Conservation (phyloP, 2,329 filamentous ascomycete species). For the Fusarium chaquense region DNA sequence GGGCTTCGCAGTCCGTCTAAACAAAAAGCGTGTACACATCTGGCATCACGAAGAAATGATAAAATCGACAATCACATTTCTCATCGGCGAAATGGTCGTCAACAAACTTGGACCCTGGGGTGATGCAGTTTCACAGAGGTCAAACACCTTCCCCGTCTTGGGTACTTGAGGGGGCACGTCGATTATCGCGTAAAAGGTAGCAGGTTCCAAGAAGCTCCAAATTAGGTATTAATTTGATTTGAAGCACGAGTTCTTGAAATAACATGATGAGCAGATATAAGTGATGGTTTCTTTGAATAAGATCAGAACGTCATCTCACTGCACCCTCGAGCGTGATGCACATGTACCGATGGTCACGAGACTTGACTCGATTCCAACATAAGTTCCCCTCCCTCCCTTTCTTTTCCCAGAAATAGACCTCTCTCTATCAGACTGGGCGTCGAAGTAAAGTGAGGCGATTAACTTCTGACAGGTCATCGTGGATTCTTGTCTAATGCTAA, state of each 20-base stretch:
- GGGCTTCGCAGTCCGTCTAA: background rate
- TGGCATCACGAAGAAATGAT: background rate
- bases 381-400: background rate
- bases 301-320: no score
- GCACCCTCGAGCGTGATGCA: background rate
- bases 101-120: background rate
- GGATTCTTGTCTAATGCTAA: conserved; percentile 30
- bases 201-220: no score
- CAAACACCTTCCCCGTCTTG: background rate
- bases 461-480: conserved; percentile 12
- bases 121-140: background rate
- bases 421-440: conserved; percentile 23
- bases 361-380: background rate
- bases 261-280: no score
- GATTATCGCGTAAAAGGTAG: no score
- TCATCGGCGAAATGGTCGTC: background rate
- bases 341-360: conserved; percentile 2
- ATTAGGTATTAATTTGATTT: background rate
- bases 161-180: no score
- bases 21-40: background rate
- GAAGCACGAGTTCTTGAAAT: background rate
- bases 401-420: background rate
- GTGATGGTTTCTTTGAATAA: no score
- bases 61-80: background rate
- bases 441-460: conserved; percentile 27